These are phyloP conservation scores for Hypocrella siamensis DNA, from an alignment of 2,329 filamentous ascomycete species.

Conservation along the genomic window DNA sequence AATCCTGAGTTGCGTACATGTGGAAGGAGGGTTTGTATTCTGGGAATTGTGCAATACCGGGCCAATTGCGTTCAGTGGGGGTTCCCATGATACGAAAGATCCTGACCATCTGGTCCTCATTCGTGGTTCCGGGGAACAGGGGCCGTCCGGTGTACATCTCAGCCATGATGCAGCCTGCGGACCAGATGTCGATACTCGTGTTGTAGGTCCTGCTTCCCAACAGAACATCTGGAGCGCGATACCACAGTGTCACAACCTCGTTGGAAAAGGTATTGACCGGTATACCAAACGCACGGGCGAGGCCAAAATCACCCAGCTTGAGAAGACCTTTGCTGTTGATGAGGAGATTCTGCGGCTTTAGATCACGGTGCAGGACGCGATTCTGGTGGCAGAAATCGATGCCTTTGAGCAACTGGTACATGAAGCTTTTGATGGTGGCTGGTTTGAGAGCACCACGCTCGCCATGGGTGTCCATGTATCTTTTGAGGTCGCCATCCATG, in stretches of 20 bases:
- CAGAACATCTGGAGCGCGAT: conserved; percentile 88
- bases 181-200: conserved; percentile 99
- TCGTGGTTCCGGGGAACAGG: conserved; percentile 92
- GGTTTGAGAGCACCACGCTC: conserved; percentile 82
- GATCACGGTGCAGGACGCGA: conserved; percentile 82
- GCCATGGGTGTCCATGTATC: conserved; percentile 92
- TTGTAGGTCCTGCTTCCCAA: conserved; percentile 93
- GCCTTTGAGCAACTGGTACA: conserved; percentile 90
- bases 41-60: conserved; percentile 85
- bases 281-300: conserved; percentile 89
- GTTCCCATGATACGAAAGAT: conserved; percentile 99
- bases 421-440: conserved; percentile 91
- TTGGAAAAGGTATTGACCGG: conserved; percentile 97
- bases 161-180: conserved; percentile 97
- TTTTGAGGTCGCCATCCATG: conserved; percentile 97
- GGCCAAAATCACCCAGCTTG: conserved; percentile 88
- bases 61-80: conserved; percentile 88
- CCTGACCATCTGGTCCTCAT: conserved; percentile 91
- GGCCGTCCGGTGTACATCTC: conserved; percentile 97
- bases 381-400: conserved; percentile 99
- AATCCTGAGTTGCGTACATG: conserved; percentile 83
- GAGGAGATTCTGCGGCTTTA: conserved; percentile 92
- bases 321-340: conserved; percentile 85
- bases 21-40: conserved; percentile 96
- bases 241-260: conserved; percentile 95